phyloP scores from a whole-genome alignment of 495 filamentous ascomycete species.

The Halenospora varia region DNA sequence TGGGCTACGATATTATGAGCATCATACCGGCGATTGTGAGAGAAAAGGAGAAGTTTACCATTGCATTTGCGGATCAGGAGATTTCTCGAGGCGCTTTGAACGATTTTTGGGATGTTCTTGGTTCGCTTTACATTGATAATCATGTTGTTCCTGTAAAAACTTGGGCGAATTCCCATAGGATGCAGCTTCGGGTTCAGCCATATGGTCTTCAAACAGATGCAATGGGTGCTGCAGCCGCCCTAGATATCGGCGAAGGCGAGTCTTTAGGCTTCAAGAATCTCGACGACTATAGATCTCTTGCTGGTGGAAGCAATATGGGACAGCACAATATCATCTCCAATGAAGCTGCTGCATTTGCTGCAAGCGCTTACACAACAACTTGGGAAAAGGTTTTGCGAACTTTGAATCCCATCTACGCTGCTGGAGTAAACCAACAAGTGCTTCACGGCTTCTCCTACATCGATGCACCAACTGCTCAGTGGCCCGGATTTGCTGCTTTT shows the following conservation, averaged over 20 bases:
- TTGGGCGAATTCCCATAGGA: background rate
- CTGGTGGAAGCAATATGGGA: conserved; percentile 6
- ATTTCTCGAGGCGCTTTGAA: conserved; percentile 4
- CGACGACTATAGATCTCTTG: conserved; percentile 3
- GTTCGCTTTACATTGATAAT: conserved; percentile 7
- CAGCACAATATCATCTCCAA: conserved; percentile 3
- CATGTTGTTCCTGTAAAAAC: background rate
- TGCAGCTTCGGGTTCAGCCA: conserved; percentile 6
- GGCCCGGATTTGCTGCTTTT: conserved; percentile 11
- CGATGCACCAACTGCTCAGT: background rate
- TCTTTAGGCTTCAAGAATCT: conserved; percentile 7
- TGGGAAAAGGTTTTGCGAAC: conserved; percentile 7
- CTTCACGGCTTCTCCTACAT: conserved; percentile 9
- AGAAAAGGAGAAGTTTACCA: conserved; percentile 8
- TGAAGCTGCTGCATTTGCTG: conserved; percentile 6
- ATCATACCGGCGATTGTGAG: background rate
- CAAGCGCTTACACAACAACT: background rate
- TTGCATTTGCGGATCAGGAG: background rate
- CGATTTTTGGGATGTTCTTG: conserved; percentile 10
- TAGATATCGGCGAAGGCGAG: conserved; percentile 8
- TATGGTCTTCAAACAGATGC: conserved; percentile 6
- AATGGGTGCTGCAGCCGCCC: background rate
- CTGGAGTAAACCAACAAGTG: conserved; percentile 8
- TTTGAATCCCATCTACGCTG: conserved; percentile 7
- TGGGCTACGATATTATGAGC: conserved; percentile 5